phyloP scores from a whole-genome alignment of 345 rosid genomes.

The Capsella bursapastoris region DNA sequence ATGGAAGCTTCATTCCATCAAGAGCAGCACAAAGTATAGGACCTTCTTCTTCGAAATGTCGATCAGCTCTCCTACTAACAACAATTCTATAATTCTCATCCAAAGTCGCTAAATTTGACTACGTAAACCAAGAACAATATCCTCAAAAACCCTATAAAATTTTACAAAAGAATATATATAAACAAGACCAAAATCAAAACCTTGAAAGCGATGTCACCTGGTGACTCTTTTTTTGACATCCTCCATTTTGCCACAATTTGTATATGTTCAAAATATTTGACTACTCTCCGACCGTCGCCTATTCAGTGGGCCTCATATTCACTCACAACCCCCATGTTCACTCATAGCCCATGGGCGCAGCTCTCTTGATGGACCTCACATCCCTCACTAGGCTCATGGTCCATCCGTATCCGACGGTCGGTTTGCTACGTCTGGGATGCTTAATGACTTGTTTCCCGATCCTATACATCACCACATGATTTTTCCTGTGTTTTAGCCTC shows the following conservation, averaged over 20 bases:
- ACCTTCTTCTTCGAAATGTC: slow-evolving; percentile 97
- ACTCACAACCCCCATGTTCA: no score
- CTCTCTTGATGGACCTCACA: no score
- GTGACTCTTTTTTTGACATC: slow-evolving; percentile 72
- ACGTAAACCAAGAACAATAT: neutral
- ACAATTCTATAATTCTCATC: slow-evolving; percentile 88
- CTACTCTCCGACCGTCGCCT: no score
- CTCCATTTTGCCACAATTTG: slow-evolving; percentile 18
- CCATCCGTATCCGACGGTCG: no score
- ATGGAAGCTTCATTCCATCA: slow-evolving; percentile 87
- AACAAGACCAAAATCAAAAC: slow-evolving; percentile 13
- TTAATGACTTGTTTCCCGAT: no score
- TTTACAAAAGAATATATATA: neutral
- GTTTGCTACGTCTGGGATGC: no score
- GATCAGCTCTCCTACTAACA: slow-evolving; percentile 86
- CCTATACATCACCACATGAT: no score
- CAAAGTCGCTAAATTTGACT: slow-evolving; percentile 97
- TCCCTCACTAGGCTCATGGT: no score
- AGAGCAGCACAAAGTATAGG: slow-evolving; percentile 92
- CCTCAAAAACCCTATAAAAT: neutral
- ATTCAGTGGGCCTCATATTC: no score
- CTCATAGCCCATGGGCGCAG: no score
- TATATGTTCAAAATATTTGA: no score
- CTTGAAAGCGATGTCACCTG: slow-evolving; percentile 90
- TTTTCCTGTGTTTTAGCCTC: no score